Evolutionary conservation across 202 grass and related monocot genomes (phyloP), one percentile per base, ranked within the genome.

Genomic region (Brachypodium distachyon): DNA sequence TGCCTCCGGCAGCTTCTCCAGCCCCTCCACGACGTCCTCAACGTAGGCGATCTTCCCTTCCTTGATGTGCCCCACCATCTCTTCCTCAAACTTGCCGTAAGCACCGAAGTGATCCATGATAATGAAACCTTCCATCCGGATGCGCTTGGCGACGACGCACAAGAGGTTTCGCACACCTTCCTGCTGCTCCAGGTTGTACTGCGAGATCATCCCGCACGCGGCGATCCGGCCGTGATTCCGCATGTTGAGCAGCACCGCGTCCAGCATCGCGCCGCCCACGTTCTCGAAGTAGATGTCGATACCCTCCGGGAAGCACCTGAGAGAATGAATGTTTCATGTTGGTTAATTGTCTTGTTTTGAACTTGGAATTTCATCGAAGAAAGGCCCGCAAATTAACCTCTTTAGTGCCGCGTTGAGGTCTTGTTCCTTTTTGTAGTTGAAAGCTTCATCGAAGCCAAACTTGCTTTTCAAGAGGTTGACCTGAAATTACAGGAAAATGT

Each of bases 371-470:
- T 58, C 3, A 16, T 12, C 3, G 6, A 6, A 16, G 7, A 31
- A 27, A 31, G 3, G 1, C 27, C 17, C 26, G 17, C 54, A 8
- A n/a, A n/a, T n/a, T n/a, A 58, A 58, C 26, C 54, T 31, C 54
- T 58, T 58, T 17, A 58, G 27, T 1, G 54, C 6, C 1, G 26
- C 27, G 12, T 31, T 17, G 26, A 58, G 54, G 1, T 58, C 13
- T 0, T 8, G 13, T 58, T 58, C 54, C 54, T 70, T 47, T 42
- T 84, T 91, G 70, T 91, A 91, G 47, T 91, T 91, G 61, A 87
- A 91, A 50, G 88, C 88, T 21, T 87, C 71, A 34, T 84, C 72
- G 39, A 91, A 91, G 8, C 84, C 76, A 63, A 91, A 87, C 55
- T 87, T 83, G 9, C 34, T 74, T 39, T 68, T 84, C 28, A 87